These are phyloP conservation scores for Aspergillus novoparasiticus DNA, from an alignment of 2,329 filamentous ascomycete species.

Conservation along the genomic window DNA sequence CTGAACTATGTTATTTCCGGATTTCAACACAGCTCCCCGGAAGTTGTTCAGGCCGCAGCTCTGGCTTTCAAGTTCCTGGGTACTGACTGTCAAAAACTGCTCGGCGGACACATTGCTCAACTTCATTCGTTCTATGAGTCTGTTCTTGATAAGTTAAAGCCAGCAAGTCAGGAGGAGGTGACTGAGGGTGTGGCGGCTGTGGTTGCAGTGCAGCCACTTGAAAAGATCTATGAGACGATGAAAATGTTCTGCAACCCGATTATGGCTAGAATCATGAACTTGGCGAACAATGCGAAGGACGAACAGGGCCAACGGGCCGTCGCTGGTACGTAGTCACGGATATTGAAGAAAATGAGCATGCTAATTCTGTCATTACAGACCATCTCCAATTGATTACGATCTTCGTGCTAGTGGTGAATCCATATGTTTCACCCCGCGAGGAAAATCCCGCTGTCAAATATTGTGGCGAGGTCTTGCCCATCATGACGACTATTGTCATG, in stretches of 20 bases:
- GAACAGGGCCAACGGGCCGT: slow-evolving; percentile 83
- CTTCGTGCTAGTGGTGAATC: slow-evolving; percentile 78
- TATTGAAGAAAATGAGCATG: background rate
- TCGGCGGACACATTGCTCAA: slow-evolving; percentile 80
- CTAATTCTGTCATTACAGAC: slow-evolving; percentile 54
- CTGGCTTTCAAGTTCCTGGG: slow-evolving; percentile 97
- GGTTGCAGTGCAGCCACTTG: slow-evolving; percentile 78
- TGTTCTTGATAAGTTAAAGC: slow-evolving; percentile 81
- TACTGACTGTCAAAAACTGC: slow-evolving; percentile 84
- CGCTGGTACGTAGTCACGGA: slow-evolving; percentile 60
- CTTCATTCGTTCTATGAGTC: slow-evolving; percentile 91
- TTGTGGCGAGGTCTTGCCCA: slow-evolving; percentile 89
- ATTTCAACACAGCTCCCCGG: slow-evolving; percentile 84
- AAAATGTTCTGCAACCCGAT: slow-evolving; percentile 94
- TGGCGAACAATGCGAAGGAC: slow-evolving; percentile 82
- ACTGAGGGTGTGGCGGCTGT: slow-evolving; percentile 94
- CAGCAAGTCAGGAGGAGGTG: slow-evolving; percentile 88
- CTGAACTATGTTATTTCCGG: slow-evolving; percentile 94
- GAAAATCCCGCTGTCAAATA: slow-evolving; percentile 94
- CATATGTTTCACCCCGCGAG: slow-evolving; percentile 69
- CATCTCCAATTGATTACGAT: slow-evolving; percentile 89
- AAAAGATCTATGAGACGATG: slow-evolving; percentile 79
- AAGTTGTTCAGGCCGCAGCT: slow-evolving; percentile 88
- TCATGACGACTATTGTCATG: slow-evolving; percentile 82
- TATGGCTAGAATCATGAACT: slow-evolving; percentile 78